These are phyloP conservation scores for Marasmius fiardii DNA, from an alignment of 1,284 basidiomycete genomes.

Conservation along the genomic window DNA sequence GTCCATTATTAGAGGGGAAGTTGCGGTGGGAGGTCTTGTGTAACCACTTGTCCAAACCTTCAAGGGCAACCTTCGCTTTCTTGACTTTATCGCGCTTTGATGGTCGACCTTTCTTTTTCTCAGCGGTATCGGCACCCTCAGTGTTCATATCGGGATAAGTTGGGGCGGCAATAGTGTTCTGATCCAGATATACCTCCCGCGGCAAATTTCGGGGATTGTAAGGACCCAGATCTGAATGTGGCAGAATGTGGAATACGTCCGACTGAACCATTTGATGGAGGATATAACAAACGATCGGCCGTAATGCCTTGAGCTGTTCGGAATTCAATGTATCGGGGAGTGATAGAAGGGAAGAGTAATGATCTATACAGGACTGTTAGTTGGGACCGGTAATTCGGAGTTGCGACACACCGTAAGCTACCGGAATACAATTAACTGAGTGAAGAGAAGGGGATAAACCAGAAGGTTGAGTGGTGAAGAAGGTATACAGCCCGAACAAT, in stretches of 20 bases:
- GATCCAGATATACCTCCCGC: constrained; percentile 52
- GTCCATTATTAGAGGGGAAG: constrained; percentile 20
- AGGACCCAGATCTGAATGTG: constrained; percentile 44
- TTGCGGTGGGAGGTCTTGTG: constrained; percentile 28
- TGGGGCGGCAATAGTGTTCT: constrained; percentile 2
- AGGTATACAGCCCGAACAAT: constrained; percentile 65
- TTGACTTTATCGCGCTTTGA: constrained; percentile 57
- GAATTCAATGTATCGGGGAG: constrained; percentile 42
- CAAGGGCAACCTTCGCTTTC: constrained; percentile 49
- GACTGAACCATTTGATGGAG: constrained; percentile 43
- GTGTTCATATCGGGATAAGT: constrained; percentile 2
- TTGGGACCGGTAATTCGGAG: background rate
- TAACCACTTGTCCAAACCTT: constrained; percentile 50
- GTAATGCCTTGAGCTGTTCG: constrained; percentile 39
- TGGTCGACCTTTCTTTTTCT: constrained; percentile 60
- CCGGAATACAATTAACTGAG: constrained; percentile 43
- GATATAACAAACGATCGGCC: constrained; percentile 44
- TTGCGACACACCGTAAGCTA: constrained; percentile 50
- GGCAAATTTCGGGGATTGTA: constrained; percentile 61
- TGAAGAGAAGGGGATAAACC: constrained; percentile 47
- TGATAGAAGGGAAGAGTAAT: constrained; percentile 40
- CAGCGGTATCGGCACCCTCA: constrained; percentile 17
- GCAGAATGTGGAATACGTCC: constrained; percentile 56
- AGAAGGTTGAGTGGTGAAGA: constrained; percentile 62
- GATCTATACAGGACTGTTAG: constrained; percentile 38